phyloP scores from a whole-genome alignment of 2,329 filamentous ascomycete species.

The Aspergillus spinulosporus region DNA sequence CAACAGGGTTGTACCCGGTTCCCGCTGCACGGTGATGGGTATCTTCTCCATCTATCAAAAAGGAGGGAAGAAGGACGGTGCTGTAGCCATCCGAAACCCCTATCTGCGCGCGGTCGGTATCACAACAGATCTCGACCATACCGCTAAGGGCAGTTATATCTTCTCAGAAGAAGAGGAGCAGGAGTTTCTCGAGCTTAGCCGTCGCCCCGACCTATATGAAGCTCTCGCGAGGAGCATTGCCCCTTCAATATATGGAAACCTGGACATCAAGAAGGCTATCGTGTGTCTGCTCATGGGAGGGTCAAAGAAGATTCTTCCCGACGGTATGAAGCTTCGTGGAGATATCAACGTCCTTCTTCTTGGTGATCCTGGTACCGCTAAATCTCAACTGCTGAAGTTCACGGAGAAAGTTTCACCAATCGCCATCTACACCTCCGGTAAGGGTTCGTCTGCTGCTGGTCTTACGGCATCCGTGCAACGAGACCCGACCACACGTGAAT shows the following conservation, averaged over 20 bases:
- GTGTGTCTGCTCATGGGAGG: constrained; percentile 90
- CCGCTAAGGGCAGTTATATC: constrained; percentile 75
- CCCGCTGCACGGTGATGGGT: constrained; percentile 91
- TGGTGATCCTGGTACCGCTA: constrained; percentile 96
- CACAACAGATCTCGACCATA: constrained; percentile 84
- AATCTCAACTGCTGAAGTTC: constrained; percentile 95
- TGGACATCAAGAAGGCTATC: constrained; percentile 96
- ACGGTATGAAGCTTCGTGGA: constrained; percentile 95
- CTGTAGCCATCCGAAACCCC: constrained; percentile 92
- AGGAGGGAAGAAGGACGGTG: constrained; percentile 76
- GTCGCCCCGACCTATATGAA: constrained; percentile 87
- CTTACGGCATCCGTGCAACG: constrained; percentile 94
- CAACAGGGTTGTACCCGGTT: constrained; percentile 92
- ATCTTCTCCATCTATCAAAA: constrained; percentile 99
- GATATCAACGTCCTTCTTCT: constrained; percentile 97
- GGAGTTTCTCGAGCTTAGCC: constrained; percentile 88
- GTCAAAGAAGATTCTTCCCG: constrained; percentile 94
- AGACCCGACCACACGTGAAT: constrained; percentile 87
- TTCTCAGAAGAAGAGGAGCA: constrained; percentile 97
- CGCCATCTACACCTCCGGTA: constrained; percentile 97
- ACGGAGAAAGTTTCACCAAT: constrained; percentile 96
- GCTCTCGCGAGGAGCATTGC: constrained; percentile 90
- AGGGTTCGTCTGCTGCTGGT: constrained; percentile 96
- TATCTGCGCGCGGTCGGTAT: constrained; percentile 93
- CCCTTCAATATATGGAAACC: constrained; percentile 94